These are phyloP conservation scores for Ziziphus jujuba DNA, from an alignment of 306 rosid genomes.

Conservation along the genomic window DNA sequence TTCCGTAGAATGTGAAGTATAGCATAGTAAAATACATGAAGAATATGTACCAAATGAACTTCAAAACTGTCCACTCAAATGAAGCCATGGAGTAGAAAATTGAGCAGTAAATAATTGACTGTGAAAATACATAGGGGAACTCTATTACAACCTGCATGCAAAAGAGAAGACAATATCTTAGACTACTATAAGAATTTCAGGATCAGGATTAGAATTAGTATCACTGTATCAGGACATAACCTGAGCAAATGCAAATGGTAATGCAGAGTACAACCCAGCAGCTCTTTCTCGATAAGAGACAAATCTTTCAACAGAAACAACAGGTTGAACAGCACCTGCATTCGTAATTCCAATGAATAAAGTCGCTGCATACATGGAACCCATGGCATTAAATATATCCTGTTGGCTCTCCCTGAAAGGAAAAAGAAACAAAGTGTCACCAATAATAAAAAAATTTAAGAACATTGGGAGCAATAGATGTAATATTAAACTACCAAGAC, in stretches of 20 bases:
- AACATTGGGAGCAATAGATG: not conserved
- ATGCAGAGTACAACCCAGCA: conserved; percentile 94
- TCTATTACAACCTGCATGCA: conserved; percentile 78
- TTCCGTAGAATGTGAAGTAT: conserved; percentile 95
- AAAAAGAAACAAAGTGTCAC: not conserved
- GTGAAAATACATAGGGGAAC: conserved; percentile 92
- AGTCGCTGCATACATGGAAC: conserved; percentile 87
- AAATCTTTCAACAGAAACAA: conserved; percentile 89
- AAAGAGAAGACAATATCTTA: conserved; percentile 22
- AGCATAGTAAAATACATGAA: conserved; percentile 95
- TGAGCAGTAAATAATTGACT: conserved; percentile 73
- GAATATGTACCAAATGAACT: conserved; percentile 87
- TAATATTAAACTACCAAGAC: too few species aligned
- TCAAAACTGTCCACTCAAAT: conserved; percentile 73
- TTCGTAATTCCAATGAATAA: conserved; percentile 89
- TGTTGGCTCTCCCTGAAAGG: conserved; percentile 75
- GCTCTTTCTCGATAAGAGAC: conserved; percentile 96
- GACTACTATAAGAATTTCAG: conserved; percentile 13
- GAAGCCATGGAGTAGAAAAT: conserved; percentile 86
- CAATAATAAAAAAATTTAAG: conserved; percentile 1
- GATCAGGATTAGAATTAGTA: conserved; percentile 2
- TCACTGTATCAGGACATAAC: conserved; percentile 36
- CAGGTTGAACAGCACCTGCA: conserved; percentile 94
- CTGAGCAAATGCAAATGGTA: conserved; percentile 97
- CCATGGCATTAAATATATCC: conserved; percentile 94